Evolutionary conservation across 1,284 basidiomycete species (phyloP), one percentile per base, ranked within the genome.

Genomic region (Leccinum variabile): DNA sequence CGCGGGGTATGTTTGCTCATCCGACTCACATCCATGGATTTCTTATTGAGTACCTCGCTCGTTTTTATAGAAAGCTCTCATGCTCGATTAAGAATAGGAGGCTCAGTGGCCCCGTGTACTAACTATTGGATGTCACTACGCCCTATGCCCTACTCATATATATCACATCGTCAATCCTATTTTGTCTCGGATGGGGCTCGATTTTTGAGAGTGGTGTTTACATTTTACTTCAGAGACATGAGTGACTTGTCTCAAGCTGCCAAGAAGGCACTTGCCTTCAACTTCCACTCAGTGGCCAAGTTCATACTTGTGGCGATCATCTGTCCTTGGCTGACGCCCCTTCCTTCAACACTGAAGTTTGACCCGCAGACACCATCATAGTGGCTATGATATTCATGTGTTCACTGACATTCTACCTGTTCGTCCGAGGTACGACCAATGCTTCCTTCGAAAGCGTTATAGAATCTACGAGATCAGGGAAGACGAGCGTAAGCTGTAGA

Each of bases 401-500:
- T 55, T 18, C 44, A 25, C 2, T 16, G 2, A 6, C 14, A 30
- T 49, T 46, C 25, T 13, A 41, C 5, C 8, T 13, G 9, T 3
- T 41, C 18, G 35, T 25, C 30, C n/a, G 28, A 33, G 4, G 5
- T 14, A 22, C 33, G 39, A 59, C n/a, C 10, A 18, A 50, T 25
- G 8, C 5, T 18, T 25, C 28, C 16, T 11, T 22, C 14, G 35
- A 64, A 25, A 67, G 61, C 3, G 9, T 59, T 3, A 60, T 66
- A 37, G 67, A 59, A 9, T 33, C 54, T 2, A 63, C 64, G 22
- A 64, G 66, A 35, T 58, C 64, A 5, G 66, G 61, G n/a, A 67
- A 66, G 32, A 66, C 64, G 2, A 63, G 35, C 16, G 64, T 64
- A 16, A 54, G 54, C 37, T 6, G 4, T 8, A 8, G 25, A 46